A percentile compares a stretch with the other conserved stretches of the same genome.
Conservation (phyloP, 768 basidiomycete species). For the Boletus bicolor region DNA sequence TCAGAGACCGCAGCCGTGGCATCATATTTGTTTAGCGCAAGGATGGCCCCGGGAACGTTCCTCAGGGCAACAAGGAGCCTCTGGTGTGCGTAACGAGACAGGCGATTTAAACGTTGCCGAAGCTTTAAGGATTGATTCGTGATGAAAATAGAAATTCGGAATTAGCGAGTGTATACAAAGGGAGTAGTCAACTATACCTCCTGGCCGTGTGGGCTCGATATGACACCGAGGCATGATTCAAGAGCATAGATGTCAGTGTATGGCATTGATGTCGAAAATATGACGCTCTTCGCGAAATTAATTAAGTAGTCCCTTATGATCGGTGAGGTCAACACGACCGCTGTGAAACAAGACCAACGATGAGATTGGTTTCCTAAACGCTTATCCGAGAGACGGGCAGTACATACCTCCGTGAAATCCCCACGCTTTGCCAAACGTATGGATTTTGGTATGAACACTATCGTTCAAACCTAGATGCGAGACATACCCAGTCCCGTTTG, state of each 20-base stretch:
- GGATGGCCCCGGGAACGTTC: constrained; percentile 3
- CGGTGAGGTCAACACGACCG: constrained; percentile 18
- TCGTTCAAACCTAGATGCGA: constrained; percentile 41
- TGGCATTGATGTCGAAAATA: constrained; percentile 24
- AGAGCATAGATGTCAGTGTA: constrained; percentile 21
- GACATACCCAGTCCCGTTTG: constrained; percentile 43
- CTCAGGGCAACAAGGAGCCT: constrained; percentile 3
- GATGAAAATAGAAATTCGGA: neutral
- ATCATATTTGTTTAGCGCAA: neutral
- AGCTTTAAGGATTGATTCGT: constrained; percentile 9
- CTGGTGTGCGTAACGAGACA: constrained; percentile 15
- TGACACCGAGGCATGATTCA: constrained; percentile 41
- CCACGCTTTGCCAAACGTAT: constrained; percentile 51
- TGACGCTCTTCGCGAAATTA: constrained; percentile 18
- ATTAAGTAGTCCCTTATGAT: constrained; percentile 19
- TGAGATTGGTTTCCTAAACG: neutral
- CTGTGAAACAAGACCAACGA: constrained; percentile 1
- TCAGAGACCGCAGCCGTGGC: neutral
- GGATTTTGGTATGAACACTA: constrained; percentile 43
- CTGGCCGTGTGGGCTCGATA: constrained; percentile 13
- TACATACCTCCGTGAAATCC: constrained; percentile 20
- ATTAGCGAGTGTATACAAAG: neutral
- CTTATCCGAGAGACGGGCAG: too few species aligned
- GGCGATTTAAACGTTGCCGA: constrained; percentile 6
- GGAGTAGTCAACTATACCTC: constrained; percentile 15